phyloP scores from a whole-genome alignment of 1,284 basidiomycete genomes.

The Tetrapyrgos nigripes region DNA sequence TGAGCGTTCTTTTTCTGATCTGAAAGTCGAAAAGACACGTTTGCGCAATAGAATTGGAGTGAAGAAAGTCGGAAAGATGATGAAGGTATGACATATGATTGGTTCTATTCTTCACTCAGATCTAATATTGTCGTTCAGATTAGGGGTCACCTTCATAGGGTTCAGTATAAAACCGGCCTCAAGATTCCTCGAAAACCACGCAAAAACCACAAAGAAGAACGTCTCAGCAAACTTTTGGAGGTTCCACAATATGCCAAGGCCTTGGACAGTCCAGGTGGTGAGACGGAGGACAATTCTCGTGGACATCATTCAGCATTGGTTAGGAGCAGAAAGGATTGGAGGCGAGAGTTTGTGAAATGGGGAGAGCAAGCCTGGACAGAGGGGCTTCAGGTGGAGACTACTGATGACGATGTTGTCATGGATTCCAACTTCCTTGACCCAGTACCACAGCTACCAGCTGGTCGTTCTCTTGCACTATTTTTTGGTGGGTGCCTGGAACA shows the following conservation, averaged over 20 bases:
- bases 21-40: constrained; percentile 25
- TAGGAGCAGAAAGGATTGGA: neutral
- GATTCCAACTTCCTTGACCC: neutral
- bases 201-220: neutral
- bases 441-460: neutral
- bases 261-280: neutral
- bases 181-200: neutral
- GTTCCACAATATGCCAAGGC: neutral
- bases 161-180: neutral
- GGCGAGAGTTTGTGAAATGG: constrained; percentile 3
- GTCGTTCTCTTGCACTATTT: neutral
- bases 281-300: neutral
- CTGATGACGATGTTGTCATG: neutral
- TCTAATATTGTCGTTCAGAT: neutral
- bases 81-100: neutral
- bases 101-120: neutral
- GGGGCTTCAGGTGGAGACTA: neutral
- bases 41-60: constrained; percentile 21
- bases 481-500: neutral
- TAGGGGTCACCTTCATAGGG: neutral
- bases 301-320: too few relatives aligned
- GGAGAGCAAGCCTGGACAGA: neutral
- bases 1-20: constrained; percentile 26
- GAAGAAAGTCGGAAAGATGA: neutral
- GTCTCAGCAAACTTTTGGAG: neutral